Conservation (phyloP, 164 flowering plant species). For the Buxus sempervirens region DNA sequence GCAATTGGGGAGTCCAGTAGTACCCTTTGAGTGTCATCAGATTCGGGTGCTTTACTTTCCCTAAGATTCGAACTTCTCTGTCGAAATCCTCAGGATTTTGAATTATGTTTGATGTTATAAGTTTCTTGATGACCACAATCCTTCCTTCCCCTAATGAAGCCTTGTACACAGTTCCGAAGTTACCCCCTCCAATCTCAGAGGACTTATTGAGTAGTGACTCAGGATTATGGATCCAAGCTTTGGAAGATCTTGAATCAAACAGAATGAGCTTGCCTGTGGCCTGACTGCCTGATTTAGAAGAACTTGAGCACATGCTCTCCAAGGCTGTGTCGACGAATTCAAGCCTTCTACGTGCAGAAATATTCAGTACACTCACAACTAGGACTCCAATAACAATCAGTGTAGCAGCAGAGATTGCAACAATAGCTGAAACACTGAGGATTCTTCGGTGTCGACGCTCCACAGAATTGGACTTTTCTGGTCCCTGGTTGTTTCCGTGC, state of each 20-base stretch:
- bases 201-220: constrained; percentile 70
- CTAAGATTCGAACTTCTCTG: constrained; percentile 68
- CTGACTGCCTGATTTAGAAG: constrained; percentile 44
- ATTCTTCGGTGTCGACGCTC: constrained; percentile 40
- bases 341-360: constrained; percentile 57
- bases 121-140: constrained; percentile 63
- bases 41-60: constrained; percentile 77
- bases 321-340: constrained; percentile 56
- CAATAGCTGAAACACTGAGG: constrained; percentile 75
- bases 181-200: constrained; percentile 72
- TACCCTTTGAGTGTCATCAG: constrained; percentile 50
- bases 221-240: constrained; percentile 42
- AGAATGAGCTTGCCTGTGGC: constrained; percentile 61
- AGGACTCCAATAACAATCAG: constrained; percentile 66
- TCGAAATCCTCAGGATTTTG: constrained; percentile 81
- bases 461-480: constrained; percentile 11
- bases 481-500: constrained; percentile 16
- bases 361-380: constrained; percentile 59
- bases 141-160: constrained; percentile 62
- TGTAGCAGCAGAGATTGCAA: constrained; percentile 73
- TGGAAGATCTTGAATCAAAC: constrained; percentile 52
- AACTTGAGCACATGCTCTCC: constrained; percentile 82
- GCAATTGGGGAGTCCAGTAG: constrained; percentile 67
- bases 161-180: constrained; percentile 82
- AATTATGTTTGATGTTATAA: constrained; percentile 52